These are phyloP conservation scores for Xylaria telfairii DNA, from an alignment of 495 filamentous ascomycete species.

Conservation along the genomic window DNA sequence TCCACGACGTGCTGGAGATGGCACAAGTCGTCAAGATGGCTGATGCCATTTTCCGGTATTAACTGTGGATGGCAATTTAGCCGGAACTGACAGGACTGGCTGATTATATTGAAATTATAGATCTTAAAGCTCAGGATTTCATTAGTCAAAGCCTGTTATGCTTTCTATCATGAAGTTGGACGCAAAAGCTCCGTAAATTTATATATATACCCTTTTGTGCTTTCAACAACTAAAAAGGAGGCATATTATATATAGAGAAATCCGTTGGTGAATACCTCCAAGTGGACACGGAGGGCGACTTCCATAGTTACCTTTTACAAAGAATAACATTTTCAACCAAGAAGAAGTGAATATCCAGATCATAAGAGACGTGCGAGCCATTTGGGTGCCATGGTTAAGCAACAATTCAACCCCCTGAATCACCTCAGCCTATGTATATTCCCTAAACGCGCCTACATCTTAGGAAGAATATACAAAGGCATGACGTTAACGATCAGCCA, in stretches of 20 bases:
- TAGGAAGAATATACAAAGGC: not conserved
- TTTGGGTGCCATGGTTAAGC: not conserved
- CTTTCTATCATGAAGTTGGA: not conserved
- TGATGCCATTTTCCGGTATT: constrained; percentile 82
- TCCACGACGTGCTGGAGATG: constrained; percentile 96
- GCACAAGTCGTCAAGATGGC: constrained; percentile 83
- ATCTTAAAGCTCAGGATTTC: too few relatives aligned
- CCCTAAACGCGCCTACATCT: not conserved
- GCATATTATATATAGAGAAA: not conserved
- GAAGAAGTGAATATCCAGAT: not conserved
- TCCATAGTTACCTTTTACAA: not conserved
- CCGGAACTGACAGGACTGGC: not conserved
- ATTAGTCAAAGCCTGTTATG: not conserved
- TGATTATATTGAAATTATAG: not conserved
- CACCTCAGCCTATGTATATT: not conserved
- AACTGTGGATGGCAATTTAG: not conserved
- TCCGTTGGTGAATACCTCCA: not conserved
- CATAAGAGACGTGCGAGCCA: not conserved
- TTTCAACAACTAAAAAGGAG: constrained; percentile 17
- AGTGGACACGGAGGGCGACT: not conserved
- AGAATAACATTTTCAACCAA: not conserved
- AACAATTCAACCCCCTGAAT: not conserved
- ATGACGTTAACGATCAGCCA: not conserved
- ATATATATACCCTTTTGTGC: not conserved
- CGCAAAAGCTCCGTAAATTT: not conserved